Base-by-base conservation (phyloP, 2,329 filamentous ascomycete species). In the Grosmannia huntii region DNA sequence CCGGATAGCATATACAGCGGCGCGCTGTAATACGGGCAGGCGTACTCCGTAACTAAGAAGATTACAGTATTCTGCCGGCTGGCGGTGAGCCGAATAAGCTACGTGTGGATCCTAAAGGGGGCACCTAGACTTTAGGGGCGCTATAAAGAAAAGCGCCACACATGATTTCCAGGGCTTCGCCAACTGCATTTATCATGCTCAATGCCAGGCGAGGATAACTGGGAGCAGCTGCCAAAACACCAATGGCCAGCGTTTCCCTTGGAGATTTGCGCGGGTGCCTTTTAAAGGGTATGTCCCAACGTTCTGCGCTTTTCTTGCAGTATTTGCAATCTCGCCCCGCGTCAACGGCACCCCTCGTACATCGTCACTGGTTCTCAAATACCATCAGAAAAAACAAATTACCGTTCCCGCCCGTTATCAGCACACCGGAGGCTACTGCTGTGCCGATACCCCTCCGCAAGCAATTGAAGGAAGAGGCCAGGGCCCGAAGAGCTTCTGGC, bases 401-500 rank as follows among this genome's bases (percentile, higher is more conserved):
- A 21, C 10, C 21, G 14, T 4, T 16, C 5, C 11, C 25, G 6
- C 25, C 25, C 9, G 14, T 12, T 10, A 16, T 16, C 11, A 25
- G 27, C 4, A 3, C 14, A 12, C 14, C n/a, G 14, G 11, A 28
- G 3, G 23, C 23, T 6, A 16, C 28, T 12, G 48, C 50, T 16
- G 28, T 23, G 7, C 54, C 65, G 53, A 69, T 78, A 0, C 84
- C 86, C 11, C 73, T 89, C 11, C 82, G 87, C 36, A 90, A 90
- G 67, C 81, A 87, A 66, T 69, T 89, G 58, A 90, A 89, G 65
- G 84, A 88, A 28, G 79, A 86, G 61, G 82, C 78, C 19, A 78
- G 70, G 75, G 78, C 70, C 61, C 72, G 67, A 68, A 80, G 77
- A 61, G 66, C 69, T 0, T 64, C 69, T 0, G 73, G 71, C 12